A percentile compares a stretch with the other conserved stretches of the same genome.
Conservation (phyloP, 768 basidiomycete species). For the Trametes punicea region DNA sequence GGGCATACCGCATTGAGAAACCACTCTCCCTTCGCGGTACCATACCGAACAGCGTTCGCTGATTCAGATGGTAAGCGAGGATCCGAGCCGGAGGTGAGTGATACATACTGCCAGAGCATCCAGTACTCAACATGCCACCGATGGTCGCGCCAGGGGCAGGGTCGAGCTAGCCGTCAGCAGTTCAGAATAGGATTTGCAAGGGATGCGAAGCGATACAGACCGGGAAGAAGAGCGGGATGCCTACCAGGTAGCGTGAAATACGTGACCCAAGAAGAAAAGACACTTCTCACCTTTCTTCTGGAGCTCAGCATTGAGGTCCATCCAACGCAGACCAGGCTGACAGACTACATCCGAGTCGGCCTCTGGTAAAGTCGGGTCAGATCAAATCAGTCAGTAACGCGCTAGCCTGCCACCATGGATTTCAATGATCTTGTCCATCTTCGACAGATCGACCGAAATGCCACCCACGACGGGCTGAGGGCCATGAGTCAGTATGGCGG, state of each 20-base stretch:
- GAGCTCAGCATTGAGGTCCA: constrained; percentile 67
- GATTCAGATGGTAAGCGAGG: neutral
- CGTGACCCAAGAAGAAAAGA: neutral
- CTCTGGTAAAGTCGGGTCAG: constrained; percentile 35
- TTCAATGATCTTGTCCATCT: constrained; percentile 75
- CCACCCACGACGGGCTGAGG: constrained; percentile 41
- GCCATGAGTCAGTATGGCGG: neutral
- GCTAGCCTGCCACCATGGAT: constrained; percentile 55
- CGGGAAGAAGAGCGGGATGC: constrained; percentile 81
- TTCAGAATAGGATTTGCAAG: neutral
- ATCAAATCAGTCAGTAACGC: neutral
- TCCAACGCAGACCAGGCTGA: constrained; percentile 71
- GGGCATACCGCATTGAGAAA: constrained; percentile 72
- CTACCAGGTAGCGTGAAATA: constrained; percentile 29
- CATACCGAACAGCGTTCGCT: constrained; percentile 84
- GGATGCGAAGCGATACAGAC: constrained; percentile 35
- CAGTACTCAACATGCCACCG: constrained; percentile 84
- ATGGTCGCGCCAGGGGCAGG: constrained; percentile 79
- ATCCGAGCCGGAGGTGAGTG: constrained; percentile 1
- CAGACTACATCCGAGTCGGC: constrained; percentile 71
- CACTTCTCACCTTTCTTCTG: constrained; percentile 49
- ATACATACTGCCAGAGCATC: constrained; percentile 73
- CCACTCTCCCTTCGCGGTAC: constrained; percentile 89
- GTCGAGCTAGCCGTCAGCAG: constrained; percentile 48
- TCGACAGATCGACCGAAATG: constrained; percentile 75